These are phyloP conservation scores for Microglena sp. DNA, from an alignment of 139 green algal genomes.

Conservation along the genomic window DNA sequence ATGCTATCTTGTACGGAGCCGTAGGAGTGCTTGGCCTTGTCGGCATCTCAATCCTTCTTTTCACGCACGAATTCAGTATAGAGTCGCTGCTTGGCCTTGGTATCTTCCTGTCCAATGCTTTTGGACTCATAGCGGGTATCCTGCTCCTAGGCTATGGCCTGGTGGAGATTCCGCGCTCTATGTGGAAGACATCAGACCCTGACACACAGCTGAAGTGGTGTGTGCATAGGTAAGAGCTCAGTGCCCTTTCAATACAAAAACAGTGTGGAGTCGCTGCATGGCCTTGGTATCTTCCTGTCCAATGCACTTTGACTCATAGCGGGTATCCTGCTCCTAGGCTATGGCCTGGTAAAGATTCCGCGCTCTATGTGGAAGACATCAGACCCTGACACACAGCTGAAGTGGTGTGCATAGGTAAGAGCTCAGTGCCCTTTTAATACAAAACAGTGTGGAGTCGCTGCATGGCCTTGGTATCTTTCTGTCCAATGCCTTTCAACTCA, in stretches of 20 bases:
- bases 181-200: slow-evolving; percentile 58
- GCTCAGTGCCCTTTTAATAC: too few species aligned
- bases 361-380: slow-evolving; percentile 60
- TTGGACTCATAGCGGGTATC: slow-evolving; percentile 69
- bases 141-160: slow-evolving; percentile 83
- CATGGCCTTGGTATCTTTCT: slow-evolving; percentile 56
- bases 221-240: slow-evolving; percentile 14
- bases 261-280: slow-evolving; percentile 39
- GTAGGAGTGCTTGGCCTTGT: slow-evolving; percentile 52
- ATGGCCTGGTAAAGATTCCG: slow-evolving; percentile 77
- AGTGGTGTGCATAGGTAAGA: slow-evolving; percentile 33
- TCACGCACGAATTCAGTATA: too few species aligned
- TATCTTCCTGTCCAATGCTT: slow-evolving; percentile 78
- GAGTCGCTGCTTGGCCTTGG: slow-evolving; percentile 46
- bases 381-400: slow-evolving; percentile 33
- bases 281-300: slow-evolving; percentile 62
- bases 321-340: slow-evolving; percentile 73
- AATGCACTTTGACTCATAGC: slow-evolving; percentile 84
- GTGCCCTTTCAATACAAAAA: too few species aligned
- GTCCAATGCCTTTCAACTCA: slow-evolving; percentile 82
- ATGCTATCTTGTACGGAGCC: slow-evolving; percentile 64
- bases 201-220: slow-evolving; percentile 42
- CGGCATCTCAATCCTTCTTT: too few species aligned
- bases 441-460: too few species aligned
- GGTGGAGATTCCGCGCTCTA: slow-evolving; percentile 63